phyloP scores from a whole-genome alignment of 169 alveolate species.

The Amoebophrya sp. region DNA sequence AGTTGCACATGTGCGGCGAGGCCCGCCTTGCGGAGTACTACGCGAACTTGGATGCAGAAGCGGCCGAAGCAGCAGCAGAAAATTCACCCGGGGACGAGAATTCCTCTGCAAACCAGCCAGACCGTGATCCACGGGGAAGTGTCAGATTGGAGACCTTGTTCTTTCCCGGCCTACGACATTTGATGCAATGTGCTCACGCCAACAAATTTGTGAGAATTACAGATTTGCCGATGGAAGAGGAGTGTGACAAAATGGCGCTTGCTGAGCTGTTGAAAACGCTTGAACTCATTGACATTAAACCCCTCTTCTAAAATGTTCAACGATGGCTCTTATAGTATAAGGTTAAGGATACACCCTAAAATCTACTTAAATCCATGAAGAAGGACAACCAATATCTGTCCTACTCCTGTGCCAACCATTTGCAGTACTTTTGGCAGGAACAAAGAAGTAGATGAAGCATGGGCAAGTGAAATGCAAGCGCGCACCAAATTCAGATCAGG shows the following conservation, averaged over 20 bases:
- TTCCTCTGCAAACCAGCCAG: background rate
- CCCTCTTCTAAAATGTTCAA: too few relatives aligned
- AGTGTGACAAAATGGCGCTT: background rate
- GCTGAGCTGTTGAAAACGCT: background rate
- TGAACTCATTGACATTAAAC: background rate
- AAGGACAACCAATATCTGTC: too few relatives aligned
- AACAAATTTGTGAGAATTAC: background rate
- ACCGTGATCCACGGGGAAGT: background rate
- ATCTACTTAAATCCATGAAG: too few relatives aligned
- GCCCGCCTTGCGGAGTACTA: background rate
- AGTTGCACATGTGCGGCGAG: conserved; percentile 8
- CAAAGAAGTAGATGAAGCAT: too few relatives aligned
- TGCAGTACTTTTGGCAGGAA: too few relatives aligned
- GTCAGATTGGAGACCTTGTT: background rate
- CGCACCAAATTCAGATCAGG: too few relatives aligned
- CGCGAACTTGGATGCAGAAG: too few relatives aligned
- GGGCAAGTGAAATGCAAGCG: too few relatives aligned
- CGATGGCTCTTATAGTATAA: too few relatives aligned
- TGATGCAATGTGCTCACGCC: background rate
- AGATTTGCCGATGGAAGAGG: background rate
- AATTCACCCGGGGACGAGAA: background rate
- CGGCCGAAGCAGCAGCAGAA: background rate
- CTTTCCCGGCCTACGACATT: background rate
- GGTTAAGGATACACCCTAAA: too few relatives aligned
- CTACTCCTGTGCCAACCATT: too few relatives aligned